Base-by-base conservation (phyloP, 164 flowering plant genomes). In the Litsea cubeba region DNA sequence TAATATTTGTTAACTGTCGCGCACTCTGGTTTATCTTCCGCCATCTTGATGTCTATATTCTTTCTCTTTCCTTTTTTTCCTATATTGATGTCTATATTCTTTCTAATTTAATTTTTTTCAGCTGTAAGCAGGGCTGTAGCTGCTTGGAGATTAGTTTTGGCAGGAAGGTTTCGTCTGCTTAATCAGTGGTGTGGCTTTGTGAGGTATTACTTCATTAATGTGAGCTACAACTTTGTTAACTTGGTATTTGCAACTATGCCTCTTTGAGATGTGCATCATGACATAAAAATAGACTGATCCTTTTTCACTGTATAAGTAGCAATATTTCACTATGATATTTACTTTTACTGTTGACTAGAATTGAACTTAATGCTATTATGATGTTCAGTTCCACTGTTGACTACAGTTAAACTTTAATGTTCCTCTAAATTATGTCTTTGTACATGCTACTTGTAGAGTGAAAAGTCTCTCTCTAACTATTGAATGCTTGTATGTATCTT, bases 111-210 rank as follows among this genome's bases (percentile, higher is more conserved):
- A 70, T 66, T 17, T 28, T 78, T 72, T 82, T 76, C 84, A 95
- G 99, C 96, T 84, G 90, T 91, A 51, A 83, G 82, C 82, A 89
- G 75, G 81, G 99, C 98, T 17, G 74, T 92, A 74, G 77, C 80
- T 78, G 97, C 91, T 32, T 95, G 99, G 99, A 88, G 80, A 78
- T 63, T 95, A 76, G 92, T 89, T 67, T 82, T 95, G 76, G 82
- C 81, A 50, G 99, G 99, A 68, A 84, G 97, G 74, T 95, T 95
- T 85, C 93, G 97, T 32, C 80, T 93, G 68, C 95, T 95, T 69
- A 82, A 86, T 75, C 89, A 90, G 35, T 95, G 98, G 98, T 95
- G 99, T 75, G 87, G 85, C 78, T 95, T 95, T 84, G 91, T 79
- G 92, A 93, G 99, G 99, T 95, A 87, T 35, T 12, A 54, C 60